Conservation (phyloP, 495 filamentous ascomycete species). For the Melanomma pulvis-pyrius region DNA sequence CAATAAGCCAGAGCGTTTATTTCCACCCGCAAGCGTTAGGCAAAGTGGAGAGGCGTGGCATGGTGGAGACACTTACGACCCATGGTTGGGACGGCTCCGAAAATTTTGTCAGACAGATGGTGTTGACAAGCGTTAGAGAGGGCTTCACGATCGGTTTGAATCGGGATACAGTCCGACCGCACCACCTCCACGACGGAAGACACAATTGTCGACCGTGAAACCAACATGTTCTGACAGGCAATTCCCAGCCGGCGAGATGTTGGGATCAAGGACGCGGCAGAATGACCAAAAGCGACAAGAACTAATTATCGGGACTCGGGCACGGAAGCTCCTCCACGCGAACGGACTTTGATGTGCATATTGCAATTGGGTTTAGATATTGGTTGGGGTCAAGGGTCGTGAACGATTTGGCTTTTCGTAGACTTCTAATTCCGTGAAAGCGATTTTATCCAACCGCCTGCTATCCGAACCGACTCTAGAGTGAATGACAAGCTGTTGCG, state of each 20-base stretch:
- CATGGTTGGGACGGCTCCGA: conserved; percentile 11
- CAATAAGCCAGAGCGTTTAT: neutral
- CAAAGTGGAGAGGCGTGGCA: neutral
- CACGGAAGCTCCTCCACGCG: neutral
- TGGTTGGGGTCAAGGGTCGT: neutral
- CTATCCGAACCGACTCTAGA: neutral
- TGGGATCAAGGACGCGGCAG: neutral
- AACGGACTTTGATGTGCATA: neutral
- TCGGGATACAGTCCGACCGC: neutral
- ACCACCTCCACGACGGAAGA: neutral
- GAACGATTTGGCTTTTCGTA: neutral
- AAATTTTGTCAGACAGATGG: conserved; percentile 4
- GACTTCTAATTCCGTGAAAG: neutral
- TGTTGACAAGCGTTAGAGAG: neutral
- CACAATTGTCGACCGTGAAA: conserved; percentile 1
- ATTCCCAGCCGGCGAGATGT: neutral
- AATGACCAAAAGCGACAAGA: neutral
- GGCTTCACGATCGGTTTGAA: neutral
- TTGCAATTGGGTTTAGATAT: conserved; percentile 5
- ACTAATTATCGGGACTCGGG: neutral
- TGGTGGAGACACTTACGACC: conserved; percentile 5
- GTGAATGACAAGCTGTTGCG: conserved; percentile 3
- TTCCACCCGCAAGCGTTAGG: neutral
- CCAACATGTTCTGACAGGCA: neutral
- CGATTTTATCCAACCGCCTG: conserved; percentile 31